A percentile compares a stretch with the other conserved stretches of the same genome.
Evolutionary conservation across 306 rosid species (phyloP).

Genomic region (Comarum palustre): DNA sequence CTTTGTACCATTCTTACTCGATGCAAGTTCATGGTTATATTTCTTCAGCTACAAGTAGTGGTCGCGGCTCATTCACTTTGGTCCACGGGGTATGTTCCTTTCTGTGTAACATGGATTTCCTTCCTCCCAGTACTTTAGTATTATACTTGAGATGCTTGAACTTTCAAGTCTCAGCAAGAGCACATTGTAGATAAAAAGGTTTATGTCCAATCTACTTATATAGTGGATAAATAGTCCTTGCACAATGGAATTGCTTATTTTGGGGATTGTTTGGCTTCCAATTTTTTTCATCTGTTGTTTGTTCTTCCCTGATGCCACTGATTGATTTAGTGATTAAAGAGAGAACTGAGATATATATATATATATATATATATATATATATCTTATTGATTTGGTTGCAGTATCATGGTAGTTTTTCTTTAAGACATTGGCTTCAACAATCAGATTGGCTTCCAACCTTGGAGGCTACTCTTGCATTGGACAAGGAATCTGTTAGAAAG

Average conservation of each 20-base stretch:
- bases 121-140: slow-evolving; percentile 2
- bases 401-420: slow-evolving; percentile 98
- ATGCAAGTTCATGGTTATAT: slow-evolving; percentile 95
- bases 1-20: slow-evolving; percentile 91
- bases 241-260: neutral
- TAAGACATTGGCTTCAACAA: slow-evolving; percentile 93
- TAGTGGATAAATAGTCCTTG: neutral
- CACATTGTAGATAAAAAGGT: neutral
- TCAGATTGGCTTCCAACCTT: slow-evolving; percentile 98
- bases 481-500: slow-evolving; percentile 86
- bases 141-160: slow-evolving; percentile 6
- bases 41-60: slow-evolving; percentile 55
- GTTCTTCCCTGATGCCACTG: neutral
- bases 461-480: slow-evolving; percentile 96
- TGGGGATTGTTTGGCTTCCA: neutral
- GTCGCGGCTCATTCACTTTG: slow-evolving; percentile 62
- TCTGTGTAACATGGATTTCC: slow-evolving; percentile 18
- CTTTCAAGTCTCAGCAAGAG: slow-evolving; percentile 15
- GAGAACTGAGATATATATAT: neutral
- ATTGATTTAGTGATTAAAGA: neutral
- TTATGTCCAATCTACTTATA: neutral
- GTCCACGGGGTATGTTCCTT: slow-evolving; percentile 81
- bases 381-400: slow-evolving; percentile 30
- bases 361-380: neutral
- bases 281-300: neutral